A percentile compares a stretch with the other conserved stretches of the same genome.
These are phyloP conservation scores for Delitschia confertaspora DNA, from an alignment of 495 filamentous ascomycete genomes.

Conservation along the genomic window DNA sequence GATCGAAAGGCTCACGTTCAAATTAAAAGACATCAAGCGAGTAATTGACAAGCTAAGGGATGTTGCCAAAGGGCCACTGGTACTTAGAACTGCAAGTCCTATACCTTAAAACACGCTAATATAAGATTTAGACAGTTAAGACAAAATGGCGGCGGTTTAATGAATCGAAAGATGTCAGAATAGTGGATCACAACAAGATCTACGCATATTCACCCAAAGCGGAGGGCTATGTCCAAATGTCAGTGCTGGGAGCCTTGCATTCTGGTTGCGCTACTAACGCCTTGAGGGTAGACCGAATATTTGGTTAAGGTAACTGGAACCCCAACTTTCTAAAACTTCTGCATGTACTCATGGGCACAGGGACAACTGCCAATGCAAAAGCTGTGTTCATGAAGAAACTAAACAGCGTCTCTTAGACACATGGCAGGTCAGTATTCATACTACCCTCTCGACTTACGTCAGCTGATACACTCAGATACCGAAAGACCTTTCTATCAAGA, in stretches of 20 bases:
- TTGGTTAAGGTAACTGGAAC: constrained; percentile 28
- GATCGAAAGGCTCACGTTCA: too few relatives aligned
- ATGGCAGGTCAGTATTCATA: constrained; percentile 46
- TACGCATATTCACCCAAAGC: constrained; percentile 1
- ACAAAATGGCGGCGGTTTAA: too few relatives aligned
- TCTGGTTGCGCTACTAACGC: background rate
- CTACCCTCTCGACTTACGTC: background rate
- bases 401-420: constrained; percentile 65
- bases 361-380: constrained; percentile 70
- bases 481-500: constrained; percentile 39
- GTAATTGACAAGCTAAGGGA: too few relatives aligned
- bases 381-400: constrained; percentile 70
- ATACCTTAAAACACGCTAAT: too few relatives aligned
- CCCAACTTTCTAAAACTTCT: background rate
- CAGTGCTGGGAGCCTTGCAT: background rate
- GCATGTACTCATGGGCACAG: constrained; percentile 35
- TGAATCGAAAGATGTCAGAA: too few relatives aligned
- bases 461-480: constrained; percentile 41
- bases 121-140: too few relatives aligned
- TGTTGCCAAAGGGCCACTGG: too few relatives aligned
- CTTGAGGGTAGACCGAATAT: constrained; percentile 17
- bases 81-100: too few relatives aligned
- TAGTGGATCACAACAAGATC: too few relatives aligned
- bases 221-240: background rate
- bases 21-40: too few relatives aligned